Conservation (phyloP, 2,329 filamentous ascomycete genomes). For the Talaromyces funiculosus region DNA sequence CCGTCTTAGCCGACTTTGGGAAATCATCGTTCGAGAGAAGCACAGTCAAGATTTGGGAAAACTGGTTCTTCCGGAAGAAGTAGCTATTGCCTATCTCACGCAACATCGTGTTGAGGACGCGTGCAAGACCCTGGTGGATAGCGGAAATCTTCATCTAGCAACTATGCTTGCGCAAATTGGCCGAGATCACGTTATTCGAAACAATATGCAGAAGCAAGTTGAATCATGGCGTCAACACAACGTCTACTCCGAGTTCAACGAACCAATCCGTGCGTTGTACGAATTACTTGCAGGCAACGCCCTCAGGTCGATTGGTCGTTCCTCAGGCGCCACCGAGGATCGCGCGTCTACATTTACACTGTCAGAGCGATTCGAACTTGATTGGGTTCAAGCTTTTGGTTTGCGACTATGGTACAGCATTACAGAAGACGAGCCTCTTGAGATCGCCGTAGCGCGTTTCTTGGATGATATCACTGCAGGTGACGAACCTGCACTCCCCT, state of each 20-base stretch:
- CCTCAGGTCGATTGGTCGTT: constrained; percentile 71
- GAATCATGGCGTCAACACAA: constrained; percentile 78
- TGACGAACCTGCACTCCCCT: constrained; percentile 62
- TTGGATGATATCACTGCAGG: constrained; percentile 66
- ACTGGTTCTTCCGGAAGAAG: constrained; percentile 67
- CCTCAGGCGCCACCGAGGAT: constrained; percentile 69
- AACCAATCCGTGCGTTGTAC: constrained; percentile 79
- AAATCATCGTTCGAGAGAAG: constrained; percentile 48
- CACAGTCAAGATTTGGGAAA: constrained; percentile 64
- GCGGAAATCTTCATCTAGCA: constrained; percentile 75
- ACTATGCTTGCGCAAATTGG: constrained; percentile 80
- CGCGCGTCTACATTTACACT: constrained; percentile 74
- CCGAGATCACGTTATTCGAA: constrained; percentile 61
- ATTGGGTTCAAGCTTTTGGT: constrained; percentile 92
- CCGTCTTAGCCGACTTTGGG: constrained; percentile 40
- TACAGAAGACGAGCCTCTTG: constrained; percentile 61
- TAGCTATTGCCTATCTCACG: constrained; percentile 73
- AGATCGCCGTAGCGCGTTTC: constrained; percentile 67
- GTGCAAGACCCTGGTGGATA: constrained; percentile 69
- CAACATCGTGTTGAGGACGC: constrained; percentile 75
- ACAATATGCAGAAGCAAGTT: constrained; percentile 73
- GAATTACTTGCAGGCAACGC: constrained; percentile 84
- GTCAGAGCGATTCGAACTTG: constrained; percentile 73
- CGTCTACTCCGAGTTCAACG: constrained; percentile 78
- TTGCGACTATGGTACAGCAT: constrained; percentile 86